Conservation (phyloP, 345 rosid species). For the Corchorus olitorius region DNA sequence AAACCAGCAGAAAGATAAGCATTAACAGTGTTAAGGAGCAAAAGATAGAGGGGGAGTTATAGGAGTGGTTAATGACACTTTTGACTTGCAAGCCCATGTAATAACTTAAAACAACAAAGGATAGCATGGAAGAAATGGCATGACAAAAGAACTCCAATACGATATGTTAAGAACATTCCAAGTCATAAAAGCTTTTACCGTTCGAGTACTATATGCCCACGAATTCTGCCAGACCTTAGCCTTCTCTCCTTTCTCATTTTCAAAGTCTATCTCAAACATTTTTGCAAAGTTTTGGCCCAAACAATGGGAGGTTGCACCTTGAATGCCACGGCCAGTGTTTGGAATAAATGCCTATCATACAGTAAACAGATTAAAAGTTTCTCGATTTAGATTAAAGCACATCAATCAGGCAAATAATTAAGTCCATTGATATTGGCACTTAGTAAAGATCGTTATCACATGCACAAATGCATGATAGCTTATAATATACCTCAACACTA, state of each 20-base stretch:
- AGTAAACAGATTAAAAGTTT: slow-evolving; percentile 8
- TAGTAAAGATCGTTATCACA: background rate
- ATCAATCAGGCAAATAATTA: slow-evolving; percentile 6
- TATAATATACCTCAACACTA: slow-evolving; percentile 73
- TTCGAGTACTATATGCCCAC: slow-evolving; percentile 96
- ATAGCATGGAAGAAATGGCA: background rate
- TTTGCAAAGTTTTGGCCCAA: slow-evolving; percentile 96
- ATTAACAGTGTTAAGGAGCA: background rate
- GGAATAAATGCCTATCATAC: slow-evolving; percentile 87
- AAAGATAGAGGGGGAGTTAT: background rate
- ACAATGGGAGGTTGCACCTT: slow-evolving; percentile 99
- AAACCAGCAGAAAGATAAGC: background rate
- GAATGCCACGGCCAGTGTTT: slow-evolving; percentile 94
- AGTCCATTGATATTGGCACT: background rate
- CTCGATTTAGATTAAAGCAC: background rate
- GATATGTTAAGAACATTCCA: background rate
- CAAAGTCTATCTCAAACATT: slow-evolving; percentile 91
- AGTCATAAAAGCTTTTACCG: slow-evolving; percentile 41
- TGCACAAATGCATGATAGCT: background rate
- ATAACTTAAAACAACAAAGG: slow-evolving; percentile 1
- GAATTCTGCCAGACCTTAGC: slow-evolving; percentile 98
- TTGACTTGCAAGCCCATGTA: background rate
- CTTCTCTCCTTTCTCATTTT: slow-evolving; percentile 91
- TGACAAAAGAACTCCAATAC: background rate
- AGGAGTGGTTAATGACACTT: background rate